These are phyloP conservation scores for Hypoxylon sp. DNA, from an alignment of 2,329 filamentous ascomycete genomes.

Conservation along the genomic window DNA sequence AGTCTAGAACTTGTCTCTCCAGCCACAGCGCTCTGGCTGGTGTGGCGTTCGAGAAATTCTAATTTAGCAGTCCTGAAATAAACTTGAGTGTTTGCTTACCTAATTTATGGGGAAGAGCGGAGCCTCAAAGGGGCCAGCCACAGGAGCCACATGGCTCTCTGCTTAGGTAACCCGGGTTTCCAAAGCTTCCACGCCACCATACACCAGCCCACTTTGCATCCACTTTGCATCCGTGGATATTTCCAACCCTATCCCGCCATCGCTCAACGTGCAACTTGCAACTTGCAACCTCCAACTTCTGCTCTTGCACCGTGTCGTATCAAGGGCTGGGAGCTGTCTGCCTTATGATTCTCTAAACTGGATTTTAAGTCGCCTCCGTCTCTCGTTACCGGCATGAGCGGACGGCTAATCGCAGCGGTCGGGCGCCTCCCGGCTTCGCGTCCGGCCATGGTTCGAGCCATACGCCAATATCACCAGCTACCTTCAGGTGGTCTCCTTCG, in stretches of 20 bases:
- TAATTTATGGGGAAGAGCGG: too few species aligned
- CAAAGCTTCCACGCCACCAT: constrained; percentile 36
- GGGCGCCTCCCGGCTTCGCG: constrained; percentile 50
- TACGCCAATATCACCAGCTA: constrained; percentile 75
- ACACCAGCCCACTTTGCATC: constrained; percentile 21
- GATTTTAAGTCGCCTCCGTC: constrained; percentile 49
- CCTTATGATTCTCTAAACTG: constrained; percentile 46
- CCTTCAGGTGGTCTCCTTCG: constrained; percentile 77
- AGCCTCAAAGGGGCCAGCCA: not conserved
- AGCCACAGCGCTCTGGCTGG: too few species aligned
- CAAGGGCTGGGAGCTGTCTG: constrained; percentile 11
- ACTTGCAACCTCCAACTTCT: not conserved
- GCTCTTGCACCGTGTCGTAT: not conserved
- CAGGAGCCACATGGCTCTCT: constrained; percentile 3
- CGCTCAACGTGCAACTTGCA: constrained; percentile 2
- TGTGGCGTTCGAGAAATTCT: too few species aligned
- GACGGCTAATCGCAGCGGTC: constrained; percentile 53
- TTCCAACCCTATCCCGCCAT: constrained; percentile 17
- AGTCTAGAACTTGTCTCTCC: too few species aligned
- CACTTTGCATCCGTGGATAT: constrained; percentile 14
- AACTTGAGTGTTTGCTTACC: too few species aligned
- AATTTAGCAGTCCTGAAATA: too few species aligned
- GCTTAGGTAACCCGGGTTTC: not conserved
- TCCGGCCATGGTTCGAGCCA: constrained; percentile 58
- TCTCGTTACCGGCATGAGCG: constrained; percentile 53